phyloP scores from a whole-genome alignment of 805 yeast genomes.

The Pichia deserticola region DNA sequence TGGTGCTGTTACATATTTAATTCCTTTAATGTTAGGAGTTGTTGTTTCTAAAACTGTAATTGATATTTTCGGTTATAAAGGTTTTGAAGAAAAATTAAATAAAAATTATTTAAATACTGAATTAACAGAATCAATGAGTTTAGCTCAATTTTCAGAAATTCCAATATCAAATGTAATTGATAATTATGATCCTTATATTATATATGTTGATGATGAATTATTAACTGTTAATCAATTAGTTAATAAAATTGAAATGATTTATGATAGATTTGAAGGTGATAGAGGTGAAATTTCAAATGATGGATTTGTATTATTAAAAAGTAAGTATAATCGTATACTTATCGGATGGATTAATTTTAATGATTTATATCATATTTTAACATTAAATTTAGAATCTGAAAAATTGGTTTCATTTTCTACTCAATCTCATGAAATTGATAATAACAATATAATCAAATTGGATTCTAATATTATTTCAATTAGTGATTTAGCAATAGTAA shows the following conservation, averaged over 20 bases:
- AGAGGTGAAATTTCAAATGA: neutral
- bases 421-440: neutral
- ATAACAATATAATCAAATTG: neutral
- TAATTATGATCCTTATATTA: neutral
- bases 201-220: conserved; percentile 4
- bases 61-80: conserved; percentile 44
- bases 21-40: conserved; percentile 82
- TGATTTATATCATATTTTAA: conserved; percentile 1
- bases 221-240: neutral
- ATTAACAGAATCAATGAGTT: conserved; percentile 25
- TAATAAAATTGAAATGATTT: neutral
- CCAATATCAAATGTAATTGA: neutral
- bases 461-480: conserved; percentile 5
- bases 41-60: conserved; percentile 67
- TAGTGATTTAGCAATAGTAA: conserved; percentile 21
- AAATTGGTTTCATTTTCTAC: conserved; percentile 1
- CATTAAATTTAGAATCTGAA: neutral
- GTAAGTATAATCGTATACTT: neutral
- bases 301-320: conserved; percentile 6
- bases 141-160: conserved; percentile 30
- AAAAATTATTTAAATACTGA: conserved; percentile 38
- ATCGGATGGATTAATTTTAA: conserved; percentile 8
- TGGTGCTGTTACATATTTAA: conserved; percentile 75
- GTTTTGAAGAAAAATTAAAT: conserved; percentile 51
- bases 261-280: neutral